Percentiles rank a stretch among this genome's conserved stretches.
Conservation (phyloP, 2,329 filamentous ascomycete genomes). For the Zasmidium citrigriseum region DNA sequence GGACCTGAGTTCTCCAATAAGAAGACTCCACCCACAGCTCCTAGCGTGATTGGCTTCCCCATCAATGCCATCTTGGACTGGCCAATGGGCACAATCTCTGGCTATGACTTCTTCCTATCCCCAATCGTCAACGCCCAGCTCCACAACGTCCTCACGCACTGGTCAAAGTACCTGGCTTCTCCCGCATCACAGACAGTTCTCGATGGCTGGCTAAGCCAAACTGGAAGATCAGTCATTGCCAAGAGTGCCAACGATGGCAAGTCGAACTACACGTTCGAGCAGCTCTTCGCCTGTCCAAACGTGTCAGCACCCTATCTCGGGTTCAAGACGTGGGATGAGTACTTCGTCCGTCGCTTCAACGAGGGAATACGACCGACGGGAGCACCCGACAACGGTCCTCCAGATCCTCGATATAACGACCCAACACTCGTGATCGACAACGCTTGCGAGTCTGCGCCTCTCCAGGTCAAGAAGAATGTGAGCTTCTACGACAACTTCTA, state of each 20-base stretch:
- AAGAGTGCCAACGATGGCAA: constrained; percentile 25
- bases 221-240: constrained; percentile 37
- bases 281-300: constrained; percentile 62
- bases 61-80: constrained; percentile 60
- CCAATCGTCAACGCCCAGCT: constrained; percentile 53
- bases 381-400: constrained; percentile 55
- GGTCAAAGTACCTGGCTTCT: constrained; percentile 41
- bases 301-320: constrained; percentile 56
- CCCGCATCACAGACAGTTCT: constrained; percentile 39
- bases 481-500: constrained; percentile 64
- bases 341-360: constrained; percentile 59
- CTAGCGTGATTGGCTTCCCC: constrained; percentile 53
- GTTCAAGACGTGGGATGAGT: constrained; percentile 68
- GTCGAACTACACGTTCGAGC: constrained; percentile 39
- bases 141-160: constrained; percentile 52
- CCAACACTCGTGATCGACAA: constrained; percentile 60
- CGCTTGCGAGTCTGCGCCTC: constrained; percentile 64
- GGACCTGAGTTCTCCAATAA: not conserved
- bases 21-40: constrained; percentile 28
- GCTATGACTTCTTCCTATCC: constrained; percentile 56
- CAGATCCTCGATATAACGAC: constrained; percentile 56
- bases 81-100: constrained; percentile 58
- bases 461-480: constrained; percentile 52
- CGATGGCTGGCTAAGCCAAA: constrained; percentile 42
- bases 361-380: constrained; percentile 52